Evolutionary conservation across 192 early-diverging fungal species (phyloP), one percentile per base, ranked within the genome.

Genomic region (Allomyces javanicus): DNA sequence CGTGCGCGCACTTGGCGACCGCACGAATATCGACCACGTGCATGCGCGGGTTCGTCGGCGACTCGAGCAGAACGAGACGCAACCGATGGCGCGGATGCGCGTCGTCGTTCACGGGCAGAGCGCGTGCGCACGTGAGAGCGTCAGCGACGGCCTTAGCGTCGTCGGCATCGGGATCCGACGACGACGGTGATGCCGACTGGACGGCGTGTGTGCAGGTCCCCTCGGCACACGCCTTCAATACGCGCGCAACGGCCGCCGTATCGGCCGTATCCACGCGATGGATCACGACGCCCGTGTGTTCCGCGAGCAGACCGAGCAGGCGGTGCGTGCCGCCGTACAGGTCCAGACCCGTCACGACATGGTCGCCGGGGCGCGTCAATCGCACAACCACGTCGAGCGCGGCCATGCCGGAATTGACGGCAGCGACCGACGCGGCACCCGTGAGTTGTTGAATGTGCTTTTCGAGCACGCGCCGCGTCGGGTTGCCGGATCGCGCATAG

Each of bases 271-370:
- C 92, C 24, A 96, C 85, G 68, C 94, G 91, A 63, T 93, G 90
- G 33, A 91, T 90, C 58, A 84, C 85, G 70, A 95, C 82, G 61
- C 84, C 85, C 71, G 80, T 85, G 68, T 86, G 85, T 64, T 83
- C 87, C 14, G 83, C 75, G 25, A 94, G 75, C 74, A 91, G 92
- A 9, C 79, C 83, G n/a, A 98, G 79, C 40, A 98, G 78, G 10
- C 95, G 87, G 77, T 98, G 94, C 66, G 95, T 96, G 27, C 91
- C 95, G 65, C 95, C 95, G 73, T 98, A 98, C 11, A 98, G 77
- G 79, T 98, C 95, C 72, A 93, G 87, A 23, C 95, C 95, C 4
- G 93, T 87, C 75, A 97, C 86, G 63, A 97, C 84, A 70, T 96
- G 88, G 67, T 94, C 89, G 44, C 91, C 93, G 7, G 80, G 67